phyloP scores from a whole-genome alignment of 148 eudicot genomes.

The Mesembryanthemum crystallinum region DNA sequence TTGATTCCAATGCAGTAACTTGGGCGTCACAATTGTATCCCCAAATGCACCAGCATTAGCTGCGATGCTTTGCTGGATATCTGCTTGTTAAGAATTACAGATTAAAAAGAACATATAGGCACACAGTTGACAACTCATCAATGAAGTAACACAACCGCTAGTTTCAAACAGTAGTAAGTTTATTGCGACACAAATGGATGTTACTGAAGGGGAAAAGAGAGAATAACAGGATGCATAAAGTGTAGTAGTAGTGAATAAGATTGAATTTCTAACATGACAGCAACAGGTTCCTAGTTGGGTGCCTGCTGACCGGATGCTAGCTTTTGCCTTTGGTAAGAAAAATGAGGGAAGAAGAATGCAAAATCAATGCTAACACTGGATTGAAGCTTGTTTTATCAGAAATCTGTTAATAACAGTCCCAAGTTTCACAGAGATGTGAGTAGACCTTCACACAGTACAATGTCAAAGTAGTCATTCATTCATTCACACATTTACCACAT shows the following conservation, averaged over 20 bases:
- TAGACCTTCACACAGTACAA: not conserved
- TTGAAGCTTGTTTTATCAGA: not conserved
- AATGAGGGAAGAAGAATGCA: not conserved
- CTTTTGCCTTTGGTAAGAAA: not conserved
- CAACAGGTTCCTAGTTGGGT: not conserved
- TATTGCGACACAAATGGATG: not conserved
- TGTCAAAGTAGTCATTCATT: not conserved
- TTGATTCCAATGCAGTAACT: conserved; percentile 79
- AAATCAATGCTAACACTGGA: not conserved
- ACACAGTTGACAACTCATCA: not conserved
- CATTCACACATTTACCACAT: not conserved
- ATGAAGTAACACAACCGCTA: not conserved
- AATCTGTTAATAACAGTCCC: too few species aligned
- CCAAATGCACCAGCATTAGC: conserved; percentile 62
- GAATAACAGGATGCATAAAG: too few species aligned
- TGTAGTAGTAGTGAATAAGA: too few species aligned
- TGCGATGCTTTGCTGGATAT: conserved; percentile 66
- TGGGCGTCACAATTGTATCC: conserved; percentile 48
- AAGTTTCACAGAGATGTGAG: too few species aligned
- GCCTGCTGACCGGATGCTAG: not conserved
- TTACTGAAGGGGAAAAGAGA: too few species aligned
- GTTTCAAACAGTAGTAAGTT: not conserved
- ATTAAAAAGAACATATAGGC: not conserved
- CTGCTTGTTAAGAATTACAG: conserved; percentile 47
- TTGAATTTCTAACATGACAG: too few species aligned